Percentiles rank a stretch among this genome's conserved stretches.
Conservation (phyloP, 345 rosid genomes). For the Citrus sp. region DNA sequence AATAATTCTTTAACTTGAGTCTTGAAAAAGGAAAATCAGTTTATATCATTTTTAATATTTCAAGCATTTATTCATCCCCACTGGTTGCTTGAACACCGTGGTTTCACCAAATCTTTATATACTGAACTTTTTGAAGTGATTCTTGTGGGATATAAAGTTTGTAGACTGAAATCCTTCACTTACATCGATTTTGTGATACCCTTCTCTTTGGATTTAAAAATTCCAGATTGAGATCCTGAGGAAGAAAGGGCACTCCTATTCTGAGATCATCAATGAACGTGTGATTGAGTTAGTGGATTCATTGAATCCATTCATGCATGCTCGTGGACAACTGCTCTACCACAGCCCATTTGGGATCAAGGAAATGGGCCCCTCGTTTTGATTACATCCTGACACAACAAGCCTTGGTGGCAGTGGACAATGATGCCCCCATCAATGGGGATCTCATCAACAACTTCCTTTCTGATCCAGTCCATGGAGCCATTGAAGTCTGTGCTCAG, state of each 20-base stretch:
- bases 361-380: too few species aligned
- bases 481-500: too few species aligned
- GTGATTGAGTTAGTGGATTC: constrained; percentile 93
- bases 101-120: background rate
- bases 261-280: constrained; percentile 91
- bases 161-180: background rate
- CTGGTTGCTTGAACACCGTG: too few species aligned
- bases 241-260: constrained; percentile 93
- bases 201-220: background rate
- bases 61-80: background rate
- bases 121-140: background rate
- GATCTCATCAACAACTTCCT: too few species aligned
- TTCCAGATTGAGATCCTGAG: constrained; percentile 83
- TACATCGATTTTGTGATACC: background rate
- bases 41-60: background rate
- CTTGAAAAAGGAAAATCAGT: background rate
- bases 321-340: too few species aligned
- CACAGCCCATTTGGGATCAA: too few species aligned
- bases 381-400: too few species aligned
- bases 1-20: background rate
- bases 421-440: too few species aligned
- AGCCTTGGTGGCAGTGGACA: too few species aligned
- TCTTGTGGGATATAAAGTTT: background rate
- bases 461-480: too few species aligned
- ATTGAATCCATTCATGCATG: constrained; percentile 92